Conservation (phyloP, 257 asterid species). For the Euphrasia confusa region DNA sequence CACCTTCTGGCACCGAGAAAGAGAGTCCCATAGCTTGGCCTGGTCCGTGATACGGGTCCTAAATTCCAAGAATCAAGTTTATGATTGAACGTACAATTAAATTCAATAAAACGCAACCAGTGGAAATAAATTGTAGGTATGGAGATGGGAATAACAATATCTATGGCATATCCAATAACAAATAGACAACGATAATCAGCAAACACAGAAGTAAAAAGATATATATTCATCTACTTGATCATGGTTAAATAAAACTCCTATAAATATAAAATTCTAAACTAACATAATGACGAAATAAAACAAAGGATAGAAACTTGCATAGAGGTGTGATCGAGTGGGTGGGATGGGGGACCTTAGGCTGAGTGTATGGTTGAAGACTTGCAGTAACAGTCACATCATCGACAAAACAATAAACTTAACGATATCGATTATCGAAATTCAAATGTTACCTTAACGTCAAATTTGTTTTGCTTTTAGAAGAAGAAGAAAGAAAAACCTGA, state of each 20-base stretch:
- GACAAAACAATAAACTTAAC: slow-evolving; percentile 4
- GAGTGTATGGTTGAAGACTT: background rate
- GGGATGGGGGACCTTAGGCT: no score
- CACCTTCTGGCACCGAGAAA: slow-evolving; percentile 81
- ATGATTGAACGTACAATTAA: slow-evolving; percentile 7
- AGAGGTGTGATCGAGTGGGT: no score
- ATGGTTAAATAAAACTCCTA: background rate
- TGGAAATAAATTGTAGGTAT: background rate
- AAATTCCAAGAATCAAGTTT: slow-evolving; percentile 11
- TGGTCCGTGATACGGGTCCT: slow-evolving; percentile 99
- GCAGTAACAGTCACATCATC: slow-evolving; percentile 2
- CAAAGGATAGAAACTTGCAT: no score
- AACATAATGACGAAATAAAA: no score
- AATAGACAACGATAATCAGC: slow-evolving; percentile 1
- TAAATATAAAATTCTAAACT: no score
- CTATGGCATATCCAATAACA: background rate
- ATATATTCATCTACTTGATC: slow-evolving; percentile 8
- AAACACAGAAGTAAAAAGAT: background rate
- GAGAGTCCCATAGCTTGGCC: slow-evolving; percentile 99
- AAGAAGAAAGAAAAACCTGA: no score
- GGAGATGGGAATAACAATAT: background rate
- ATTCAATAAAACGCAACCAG: slow-evolving; percentile 12
- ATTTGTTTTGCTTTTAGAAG: no score
- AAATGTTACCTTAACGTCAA: background rate
- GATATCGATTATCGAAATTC: slow-evolving; percentile 15